Percentiles rank a stretch among this genome's conserved stretches.
Conservation (phyloP, 148 eudicot genomes). For the Euryodendron excelsum region DNA sequence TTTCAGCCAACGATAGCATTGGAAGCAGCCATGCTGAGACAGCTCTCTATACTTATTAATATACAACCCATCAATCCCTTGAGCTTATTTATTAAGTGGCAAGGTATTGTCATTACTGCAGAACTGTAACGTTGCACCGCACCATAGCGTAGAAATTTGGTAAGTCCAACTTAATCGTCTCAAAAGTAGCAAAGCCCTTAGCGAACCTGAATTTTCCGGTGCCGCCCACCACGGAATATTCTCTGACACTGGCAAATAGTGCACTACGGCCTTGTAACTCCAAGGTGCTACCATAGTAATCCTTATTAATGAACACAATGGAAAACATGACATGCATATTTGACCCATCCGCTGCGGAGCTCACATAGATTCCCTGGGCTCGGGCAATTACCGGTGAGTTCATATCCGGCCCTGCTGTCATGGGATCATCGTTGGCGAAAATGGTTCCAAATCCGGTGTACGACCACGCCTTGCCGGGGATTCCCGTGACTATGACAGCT, state of each 20-base stretch:
- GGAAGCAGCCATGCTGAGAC: too few species aligned
- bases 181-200: not conserved
- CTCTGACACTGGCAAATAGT: not conserved
- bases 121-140: not conserved
- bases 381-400: not conserved
- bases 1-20: too few species aligned
- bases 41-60: too few species aligned
- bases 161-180: not conserved
- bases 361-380: not conserved
- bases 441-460: not conserved
- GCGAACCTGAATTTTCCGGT: not conserved
- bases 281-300: not conserved
- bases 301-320: not conserved
- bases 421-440: not conserved
- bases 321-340: not conserved
- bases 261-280: not conserved
- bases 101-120: not conserved
- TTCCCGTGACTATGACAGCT: not conserved
- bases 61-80: too few species aligned
- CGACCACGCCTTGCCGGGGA: not conserved
- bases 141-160: not conserved
- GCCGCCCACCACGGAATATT: not conserved
- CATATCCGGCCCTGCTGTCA: not conserved
- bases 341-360: not conserved
- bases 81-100: too few species aligned